phyloP scores from a whole-genome alignment of 2,329 filamentous ascomycete genomes.

The Verticillium nubilum region DNA sequence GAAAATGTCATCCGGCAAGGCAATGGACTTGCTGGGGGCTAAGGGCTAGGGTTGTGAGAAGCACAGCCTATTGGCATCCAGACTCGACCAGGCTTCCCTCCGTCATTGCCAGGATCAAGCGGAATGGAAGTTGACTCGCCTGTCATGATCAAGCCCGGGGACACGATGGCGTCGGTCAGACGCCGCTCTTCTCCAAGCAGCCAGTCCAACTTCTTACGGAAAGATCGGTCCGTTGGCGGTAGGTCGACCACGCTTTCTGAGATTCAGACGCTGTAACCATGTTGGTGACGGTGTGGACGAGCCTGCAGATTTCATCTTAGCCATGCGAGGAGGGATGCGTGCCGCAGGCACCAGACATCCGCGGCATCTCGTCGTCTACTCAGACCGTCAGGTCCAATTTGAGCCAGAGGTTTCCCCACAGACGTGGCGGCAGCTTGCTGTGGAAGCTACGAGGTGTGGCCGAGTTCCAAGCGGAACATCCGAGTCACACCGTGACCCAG shows the following conservation, averaged over 20 bases:
- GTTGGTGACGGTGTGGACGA: constrained; percentile 10
- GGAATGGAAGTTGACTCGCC: constrained; percentile 2
- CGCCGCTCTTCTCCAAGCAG: not conserved
- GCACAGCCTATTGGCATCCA: not conserved
- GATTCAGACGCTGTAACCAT: not conserved
- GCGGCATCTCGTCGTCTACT: not conserved
- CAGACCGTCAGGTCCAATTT: not conserved
- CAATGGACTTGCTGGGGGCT: not conserved
- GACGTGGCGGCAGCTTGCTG: not conserved
- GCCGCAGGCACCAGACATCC: not conserved
- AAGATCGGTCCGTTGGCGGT: constrained; percentile 8
- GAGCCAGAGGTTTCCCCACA: not conserved
- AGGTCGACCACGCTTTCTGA: not conserved
- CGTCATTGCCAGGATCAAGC: not conserved
- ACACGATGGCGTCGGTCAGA: not conserved
- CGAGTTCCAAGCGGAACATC: not conserved
- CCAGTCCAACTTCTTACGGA: constrained; percentile 1
- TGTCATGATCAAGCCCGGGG: not conserved
- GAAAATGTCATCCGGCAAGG: not conserved
- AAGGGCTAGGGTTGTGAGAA: not conserved
- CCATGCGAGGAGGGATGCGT: not conserved
- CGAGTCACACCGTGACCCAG: not conserved
- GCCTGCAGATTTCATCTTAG: constrained; percentile 12
- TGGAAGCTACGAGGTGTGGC: not conserved
- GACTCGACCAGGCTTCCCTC: not conserved